A percentile compares a stretch with the other conserved stretches of the same genome.
Conservation (phyloP, 2,329 filamentous ascomycete genomes). For the Calonectria honghensis region DNA sequence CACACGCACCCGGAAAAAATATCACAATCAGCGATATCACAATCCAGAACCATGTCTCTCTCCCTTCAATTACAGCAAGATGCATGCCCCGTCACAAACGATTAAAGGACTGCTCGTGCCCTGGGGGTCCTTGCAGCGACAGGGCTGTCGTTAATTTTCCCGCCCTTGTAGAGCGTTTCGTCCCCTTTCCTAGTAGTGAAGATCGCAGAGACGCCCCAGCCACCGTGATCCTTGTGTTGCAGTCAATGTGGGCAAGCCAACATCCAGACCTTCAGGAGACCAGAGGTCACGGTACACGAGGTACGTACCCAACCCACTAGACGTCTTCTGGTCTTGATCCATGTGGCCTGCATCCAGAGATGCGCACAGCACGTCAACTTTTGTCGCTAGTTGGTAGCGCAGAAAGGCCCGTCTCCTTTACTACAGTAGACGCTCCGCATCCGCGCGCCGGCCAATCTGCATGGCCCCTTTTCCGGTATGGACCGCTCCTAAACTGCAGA, state of each 20-base stretch:
- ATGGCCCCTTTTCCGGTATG: slow-evolving; percentile 34
- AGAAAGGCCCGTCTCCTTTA: slow-evolving; percentile 15
- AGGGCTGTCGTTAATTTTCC: slow-evolving; percentile 42
- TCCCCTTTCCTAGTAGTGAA: slow-evolving; percentile 46
- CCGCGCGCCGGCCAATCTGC: slow-evolving; percentile 27
- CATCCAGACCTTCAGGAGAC: slow-evolving; percentile 26
- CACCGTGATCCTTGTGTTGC: slow-evolving; percentile 29
- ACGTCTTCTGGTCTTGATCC: slow-evolving; percentile 9
- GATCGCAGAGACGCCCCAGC: slow-evolving; percentile 43
- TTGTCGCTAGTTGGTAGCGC: slow-evolving; percentile 15
- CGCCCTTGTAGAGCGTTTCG: slow-evolving; percentile 43
- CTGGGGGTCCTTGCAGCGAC: slow-evolving; percentile 39
- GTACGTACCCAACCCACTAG: slow-evolving; percentile 7
- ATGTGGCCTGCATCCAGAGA: slow-evolving; percentile 17
- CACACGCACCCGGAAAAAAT: background rate
- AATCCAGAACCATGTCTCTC: slow-evolving; percentile 10
- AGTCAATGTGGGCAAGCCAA: slow-evolving; percentile 14
- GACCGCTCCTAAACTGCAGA: slow-evolving; percentile 20
- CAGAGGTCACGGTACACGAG: slow-evolving; percentile 19
- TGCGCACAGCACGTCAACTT: slow-evolving; percentile 27
- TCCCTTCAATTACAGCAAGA: slow-evolving; percentile 19
- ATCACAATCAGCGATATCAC: background rate
- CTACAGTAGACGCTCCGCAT: background rate
- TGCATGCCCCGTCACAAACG: slow-evolving; percentile 36
- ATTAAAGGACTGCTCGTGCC: slow-evolving; percentile 46